These are phyloP conservation scores for Cichorium intybus DNA, from an alignment of 140 eudicot species.

Conservation along the genomic window DNA sequence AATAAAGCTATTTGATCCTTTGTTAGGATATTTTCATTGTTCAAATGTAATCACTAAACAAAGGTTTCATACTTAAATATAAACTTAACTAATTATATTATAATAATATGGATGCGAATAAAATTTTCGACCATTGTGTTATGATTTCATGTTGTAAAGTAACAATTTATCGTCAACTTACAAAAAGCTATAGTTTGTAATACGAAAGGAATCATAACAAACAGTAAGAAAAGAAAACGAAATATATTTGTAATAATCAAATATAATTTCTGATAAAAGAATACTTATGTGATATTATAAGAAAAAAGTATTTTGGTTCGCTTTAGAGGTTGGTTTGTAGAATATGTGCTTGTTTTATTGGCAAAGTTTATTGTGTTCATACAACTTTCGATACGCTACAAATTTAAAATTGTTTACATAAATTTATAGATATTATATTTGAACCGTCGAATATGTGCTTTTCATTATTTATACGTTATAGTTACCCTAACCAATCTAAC, in stretches of 20 bases:
- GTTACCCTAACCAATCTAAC: neutral
- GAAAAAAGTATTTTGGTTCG: neutral
- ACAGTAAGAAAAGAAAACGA: too few species aligned
- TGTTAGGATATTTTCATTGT: too few species aligned
- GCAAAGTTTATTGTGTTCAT: constrained; percentile 17
- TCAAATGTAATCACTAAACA: too few species aligned
- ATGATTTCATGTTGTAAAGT: too few species aligned
- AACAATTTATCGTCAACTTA: too few species aligned
- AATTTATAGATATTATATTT: neutral
- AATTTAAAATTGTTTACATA: neutral
- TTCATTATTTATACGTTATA: neutral
- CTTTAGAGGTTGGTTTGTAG: constrained; percentile 18
- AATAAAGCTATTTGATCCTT: too few species aligned
- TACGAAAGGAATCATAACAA: too few species aligned
- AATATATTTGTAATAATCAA: neutral
- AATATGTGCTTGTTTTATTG: constrained; percentile 25
- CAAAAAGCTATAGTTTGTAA: too few species aligned
- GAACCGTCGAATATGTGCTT: neutral
- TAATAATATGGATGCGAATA: too few species aligned
- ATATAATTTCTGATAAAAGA: neutral
- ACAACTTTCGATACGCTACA: constrained; percentile 25
- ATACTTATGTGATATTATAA: neutral
- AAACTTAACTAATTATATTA: too few species aligned
- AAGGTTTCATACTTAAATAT: too few species aligned
- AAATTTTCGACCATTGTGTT: too few species aligned